Base-by-base conservation (phyloP, 2,329 filamentous ascomycete genomes). In the Aspergillus sp. region DNA sequence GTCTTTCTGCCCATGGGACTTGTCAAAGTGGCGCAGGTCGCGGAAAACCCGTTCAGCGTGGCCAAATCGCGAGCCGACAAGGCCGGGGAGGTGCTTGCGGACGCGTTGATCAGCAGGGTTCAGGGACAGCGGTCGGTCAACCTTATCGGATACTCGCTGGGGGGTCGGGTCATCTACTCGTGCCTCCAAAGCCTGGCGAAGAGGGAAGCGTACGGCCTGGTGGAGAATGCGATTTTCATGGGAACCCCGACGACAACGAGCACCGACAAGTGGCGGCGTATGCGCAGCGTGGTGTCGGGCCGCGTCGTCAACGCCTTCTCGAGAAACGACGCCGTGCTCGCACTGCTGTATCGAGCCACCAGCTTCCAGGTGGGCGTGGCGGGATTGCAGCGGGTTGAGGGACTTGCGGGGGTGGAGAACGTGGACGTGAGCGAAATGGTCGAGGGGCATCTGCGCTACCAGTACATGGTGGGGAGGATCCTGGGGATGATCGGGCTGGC, bases 241-340 rank as follows among this genome's bases (percentile, higher is more conserved):
- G 88, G 88, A 2, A 72, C 84, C 0, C 85, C 88, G 0, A 76
- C 81, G 0, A 85, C 88, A 0, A 83, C 80, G 0, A 74, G 80
- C 27, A 60, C 73, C 0, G 69, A 69, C 1, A 76, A 86, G 44
- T 95, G 88, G 88, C 72, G 79, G 27, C 68, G 75, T 24, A 75
- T 93, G 44, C 75, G 85, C 17, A 76, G 74, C 27, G 84, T 89
- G 1, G 86, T 93, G 1, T 75, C 80, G 2, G 86, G 88, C 2
- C 74, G 82, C 36, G 70, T 94, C 5, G 81, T 93, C 47, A 95
- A 95, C 47, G 85, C 89, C 6, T 94, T 81, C 60, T 89, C 84
- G 2, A 77, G 80, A 32, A 88, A 91, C 39, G 88, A 95, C 58
- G 83, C 85, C 49, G 78, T 95, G 19, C 75, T 95, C 1, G 86